Conservation (phyloP, 2,329 filamentous ascomycete species). For the Aspergillus melleus region DNA sequence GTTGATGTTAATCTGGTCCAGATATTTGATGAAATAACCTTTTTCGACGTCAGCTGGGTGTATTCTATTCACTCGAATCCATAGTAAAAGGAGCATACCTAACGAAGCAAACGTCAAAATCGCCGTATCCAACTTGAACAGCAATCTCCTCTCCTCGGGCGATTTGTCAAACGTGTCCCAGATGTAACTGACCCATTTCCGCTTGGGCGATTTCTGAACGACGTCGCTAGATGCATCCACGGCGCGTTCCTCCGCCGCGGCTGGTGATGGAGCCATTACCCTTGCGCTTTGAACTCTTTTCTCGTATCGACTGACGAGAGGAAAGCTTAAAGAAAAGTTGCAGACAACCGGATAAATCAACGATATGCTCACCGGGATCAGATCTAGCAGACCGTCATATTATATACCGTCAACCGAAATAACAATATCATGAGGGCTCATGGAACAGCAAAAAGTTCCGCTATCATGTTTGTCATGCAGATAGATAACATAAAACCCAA, state of each 20-base stretch:
- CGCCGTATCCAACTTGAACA: conserved; percentile 52
- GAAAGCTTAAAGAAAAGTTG: background rate
- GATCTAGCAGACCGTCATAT: background rate
- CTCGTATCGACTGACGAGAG: background rate
- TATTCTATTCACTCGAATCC: background rate
- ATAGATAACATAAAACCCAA: background rate
- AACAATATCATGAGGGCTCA: too few species aligned
- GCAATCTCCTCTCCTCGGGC: conserved; percentile 49
- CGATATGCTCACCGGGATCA: too few species aligned
- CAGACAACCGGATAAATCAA: too few species aligned
- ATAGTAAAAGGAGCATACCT: conserved; percentile 27
- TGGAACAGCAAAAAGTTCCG: background rate
- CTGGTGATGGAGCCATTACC: conserved; percentile 20
- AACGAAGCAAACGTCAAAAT: conserved; percentile 50
- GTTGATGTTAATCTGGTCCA: conserved; percentile 48
- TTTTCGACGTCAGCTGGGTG: background rate
- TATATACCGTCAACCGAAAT: background rate
- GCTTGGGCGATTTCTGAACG: conserved; percentile 29
- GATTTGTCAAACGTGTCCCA: conserved; percentile 57
- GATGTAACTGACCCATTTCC: conserved; percentile 51
- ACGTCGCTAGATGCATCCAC: conserved; percentile 10
- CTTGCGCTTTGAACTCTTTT: background rate
- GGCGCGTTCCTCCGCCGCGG: conserved; percentile 14
- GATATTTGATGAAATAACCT: conserved; percentile 55
- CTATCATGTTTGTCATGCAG: background rate